Evolutionary conservation across 1,139 yeast species (phyloP), one percentile per base, ranked within the genome.

Genomic region (Wickerhamiella pararugosa): DNA sequence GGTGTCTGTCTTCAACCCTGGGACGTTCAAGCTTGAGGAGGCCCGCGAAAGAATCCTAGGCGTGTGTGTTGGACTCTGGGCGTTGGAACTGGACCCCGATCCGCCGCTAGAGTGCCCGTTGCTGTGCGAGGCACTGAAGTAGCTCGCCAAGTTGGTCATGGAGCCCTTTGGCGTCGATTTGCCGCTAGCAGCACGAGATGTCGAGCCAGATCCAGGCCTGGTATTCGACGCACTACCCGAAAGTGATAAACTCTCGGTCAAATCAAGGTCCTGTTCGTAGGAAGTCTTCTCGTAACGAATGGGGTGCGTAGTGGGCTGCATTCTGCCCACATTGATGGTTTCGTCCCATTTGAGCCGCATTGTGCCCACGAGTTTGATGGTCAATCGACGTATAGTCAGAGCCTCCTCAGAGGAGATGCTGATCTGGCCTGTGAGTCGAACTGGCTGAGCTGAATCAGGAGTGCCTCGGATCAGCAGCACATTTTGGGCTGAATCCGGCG

Each of bases 361-460:
- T 1, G 76, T 76, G 2, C 90, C 81, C 47, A 74, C 71, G 29
- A 90, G 61, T 47, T 76, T 68, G 43, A 90, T 62, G 5, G 73
- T 60, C 47, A 90, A 59, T 52, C 71, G 73, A 54, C 74, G 78
- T 41, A 90, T 69, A 6, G 75, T 64, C 46, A 84, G 64, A 1
- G 94, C 84, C 51, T 90, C 97, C 29, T 71, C 66, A 1, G 83
- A 75, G 0, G 92, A 73, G 29, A 90, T 62, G 1, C 81, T 90
- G 25, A 90, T 76, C 25, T 75, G 75, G 5, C 98, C 98, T 1
- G 79, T 65, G 32, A 90, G 59, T 9, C 80, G 62, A 1, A 76
- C 82, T 1, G 94, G 79, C 0, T 84, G 71, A 0, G 97, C 94
- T 44, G 79, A 90, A 37, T 71, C 70, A 2, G 80, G 74, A 2